phyloP scores from a whole-genome alignment of 129 eudicot genomes.

The Flaveria brownii region DNA sequence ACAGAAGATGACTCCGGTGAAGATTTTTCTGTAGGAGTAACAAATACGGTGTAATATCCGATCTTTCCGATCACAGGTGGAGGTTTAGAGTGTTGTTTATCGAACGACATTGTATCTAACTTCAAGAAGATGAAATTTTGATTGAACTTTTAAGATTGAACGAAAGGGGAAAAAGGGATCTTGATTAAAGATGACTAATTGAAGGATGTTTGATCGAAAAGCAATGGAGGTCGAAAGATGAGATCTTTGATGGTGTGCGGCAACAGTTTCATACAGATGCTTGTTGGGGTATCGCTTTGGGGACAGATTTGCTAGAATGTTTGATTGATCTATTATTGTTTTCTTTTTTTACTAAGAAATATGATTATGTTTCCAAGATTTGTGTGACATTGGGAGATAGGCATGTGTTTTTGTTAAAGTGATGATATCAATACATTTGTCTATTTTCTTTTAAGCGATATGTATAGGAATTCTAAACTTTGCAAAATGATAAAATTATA shows the following conservation, averaged over 20 bases:
- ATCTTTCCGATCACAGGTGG: slow-evolving; percentile 86
- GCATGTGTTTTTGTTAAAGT: background rate
- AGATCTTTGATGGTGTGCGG: slow-evolving; percentile 25
- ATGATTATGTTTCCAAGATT: background rate
- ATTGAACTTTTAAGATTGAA: slow-evolving; percentile 23
- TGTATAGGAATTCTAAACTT: too few species aligned
- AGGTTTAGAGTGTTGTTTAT: slow-evolving; percentile 48
- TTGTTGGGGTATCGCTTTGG: slow-evolving; percentile 19
- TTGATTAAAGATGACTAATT: slow-evolving; percentile 2
- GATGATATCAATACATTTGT: background rate
- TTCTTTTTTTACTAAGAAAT: background rate
- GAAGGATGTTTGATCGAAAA: slow-evolving; percentile 33
- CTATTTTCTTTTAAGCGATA: too few species aligned
- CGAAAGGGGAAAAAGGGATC: slow-evolving; percentile 30
- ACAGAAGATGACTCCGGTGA: slow-evolving; percentile 21
- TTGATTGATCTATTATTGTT: background rate
- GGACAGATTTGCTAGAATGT: slow-evolving; percentile 19
- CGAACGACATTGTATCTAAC: slow-evolving; percentile 44
- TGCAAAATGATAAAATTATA: too few species aligned
- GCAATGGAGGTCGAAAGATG: background rate
- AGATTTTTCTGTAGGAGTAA: slow-evolving; percentile 62
- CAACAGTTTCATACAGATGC: slow-evolving; percentile 34
- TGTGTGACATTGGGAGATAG: slow-evolving; percentile 1
- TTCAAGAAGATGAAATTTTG: slow-evolving; percentile 14
- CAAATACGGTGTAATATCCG: slow-evolving; percentile 90